Base-by-base conservation (phyloP, 352 stramenopile species). In the Phytophthora citricola region DNA sequence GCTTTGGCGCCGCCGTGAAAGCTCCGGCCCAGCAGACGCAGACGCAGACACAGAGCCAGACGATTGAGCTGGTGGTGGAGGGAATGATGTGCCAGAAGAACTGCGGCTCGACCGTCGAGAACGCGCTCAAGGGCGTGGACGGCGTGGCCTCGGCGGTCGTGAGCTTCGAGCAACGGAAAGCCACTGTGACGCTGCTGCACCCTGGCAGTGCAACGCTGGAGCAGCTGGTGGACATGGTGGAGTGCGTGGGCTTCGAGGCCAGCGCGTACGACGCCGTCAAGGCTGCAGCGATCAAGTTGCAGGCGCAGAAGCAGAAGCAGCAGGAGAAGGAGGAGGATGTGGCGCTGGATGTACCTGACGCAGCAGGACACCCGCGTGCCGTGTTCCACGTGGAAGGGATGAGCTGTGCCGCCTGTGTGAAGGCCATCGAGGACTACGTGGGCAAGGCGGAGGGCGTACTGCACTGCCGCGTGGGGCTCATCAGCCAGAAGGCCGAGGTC, bases 21-120 rank as follows among this genome's bases (percentile, higher is more conserved):
- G 31, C 31, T 34, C 31, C 31, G 31, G 31, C 31, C 31, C 31
- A 34, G 29, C 29, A 34, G 32, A 34, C 32, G 45, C 36, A 45
- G 26, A 45, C 24, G 17, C 7, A 22, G 7, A 48, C 51, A 1
- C 6, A 51, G 12, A 50, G 26, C 38, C 24, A 60, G 24, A 77
- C 73, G 39, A 24, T 91, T 8, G 36, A 78, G 29, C 62, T 97
- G 56, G 66, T 92, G 27, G 87, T 99, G 3, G 93, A 98, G 64
- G 93, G 93, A 46, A 97, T 98, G 85, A 97, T 97, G 76, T 97
- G 92, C 51, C 91, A 98, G 75, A 98, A 98, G 54, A 98, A 98
- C 73, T 97, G 94, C 66, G 97, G 97, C 52, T 91, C 72, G 36
- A 98, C 92, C 5, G 90, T 98, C 4, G 63, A 93, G 70, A 94